Evolutionary conservation across 176 grass and related monocot species (phyloP).

Genomic region (Bonia amplexicaulis): DNA sequence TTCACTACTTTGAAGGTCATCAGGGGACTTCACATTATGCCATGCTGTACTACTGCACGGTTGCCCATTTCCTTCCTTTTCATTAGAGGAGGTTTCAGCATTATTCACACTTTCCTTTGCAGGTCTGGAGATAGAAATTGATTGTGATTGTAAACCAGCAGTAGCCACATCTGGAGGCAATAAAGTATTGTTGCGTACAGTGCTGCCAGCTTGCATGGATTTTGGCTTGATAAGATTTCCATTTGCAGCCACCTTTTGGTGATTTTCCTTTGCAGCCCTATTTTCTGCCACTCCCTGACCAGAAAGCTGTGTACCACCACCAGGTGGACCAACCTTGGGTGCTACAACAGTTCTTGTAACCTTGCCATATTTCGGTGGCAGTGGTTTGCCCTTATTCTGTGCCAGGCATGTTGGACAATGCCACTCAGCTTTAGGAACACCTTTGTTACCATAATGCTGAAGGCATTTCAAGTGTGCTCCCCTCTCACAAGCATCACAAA

Average conservation of each 20-base stretch:
- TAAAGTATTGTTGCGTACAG: slow-evolving; percentile 24
- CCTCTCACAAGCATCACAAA: slow-evolving; percentile 97
- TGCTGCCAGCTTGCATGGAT: slow-evolving; percentile 16
- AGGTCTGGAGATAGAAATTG: slow-evolving; percentile 5
- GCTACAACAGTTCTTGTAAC: slow-evolving; percentile 72
- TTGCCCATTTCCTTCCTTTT: slow-evolving; percentile 25
- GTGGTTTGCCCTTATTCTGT: slow-evolving; percentile 76
- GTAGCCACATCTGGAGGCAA: slow-evolving; percentile 28
- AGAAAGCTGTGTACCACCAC: slow-evolving; percentile 29
- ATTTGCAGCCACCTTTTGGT: slow-evolving; percentile 52
- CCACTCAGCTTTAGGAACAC: slow-evolving; percentile 83
- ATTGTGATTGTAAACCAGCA: slow-evolving; percentile 31
- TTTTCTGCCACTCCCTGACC: slow-evolving; percentile 40
- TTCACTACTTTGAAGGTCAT: slow-evolving; percentile 16
- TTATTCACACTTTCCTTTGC: slow-evolving; percentile 28
- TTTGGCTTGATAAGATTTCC: slow-evolving; percentile 44
- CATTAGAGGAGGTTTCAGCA: slow-evolving; percentile 18
- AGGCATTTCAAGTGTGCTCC: slow-evolving; percentile 93
- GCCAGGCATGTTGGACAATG: slow-evolving; percentile 77
- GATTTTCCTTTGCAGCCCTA: slow-evolving; percentile 36
- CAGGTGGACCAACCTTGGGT: slow-evolving; percentile 49
- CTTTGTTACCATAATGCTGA: slow-evolving; percentile 76
- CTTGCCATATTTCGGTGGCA: slow-evolving; percentile 98
- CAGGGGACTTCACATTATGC: background rate
- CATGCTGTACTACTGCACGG: slow-evolving; percentile 16